Percentiles rank a stretch among this genome's conserved stretches.
Conservation (phyloP, 495 filamentous ascomycete species). For the Podospora sp. region DNA sequence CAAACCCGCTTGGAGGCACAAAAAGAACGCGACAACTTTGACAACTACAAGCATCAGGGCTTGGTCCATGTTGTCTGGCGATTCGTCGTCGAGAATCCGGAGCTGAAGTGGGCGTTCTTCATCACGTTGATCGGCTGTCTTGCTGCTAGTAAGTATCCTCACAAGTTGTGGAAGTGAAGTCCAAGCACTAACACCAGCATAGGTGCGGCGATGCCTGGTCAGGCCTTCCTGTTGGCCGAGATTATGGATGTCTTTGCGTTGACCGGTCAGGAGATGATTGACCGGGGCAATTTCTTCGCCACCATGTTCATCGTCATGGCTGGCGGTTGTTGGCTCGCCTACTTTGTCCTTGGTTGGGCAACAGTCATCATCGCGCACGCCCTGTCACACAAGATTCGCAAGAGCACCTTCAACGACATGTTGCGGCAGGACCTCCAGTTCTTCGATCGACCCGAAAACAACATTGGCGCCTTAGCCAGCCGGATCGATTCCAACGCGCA, state of each 20-base stretch:
- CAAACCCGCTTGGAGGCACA: constrained; percentile 22
- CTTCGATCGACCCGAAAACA: constrained; percentile 79
- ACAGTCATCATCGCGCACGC: constrained; percentile 41
- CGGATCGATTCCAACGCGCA: constrained; percentile 54
- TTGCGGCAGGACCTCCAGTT: constrained; percentile 91
- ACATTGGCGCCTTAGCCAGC: constrained; percentile 74
- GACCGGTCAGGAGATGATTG: constrained; percentile 28
- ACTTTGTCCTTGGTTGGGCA: constrained; percentile 49
- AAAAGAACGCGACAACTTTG: constrained; percentile 26
- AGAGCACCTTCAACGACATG: constrained; percentile 74
- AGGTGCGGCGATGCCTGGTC: constrained; percentile 38
- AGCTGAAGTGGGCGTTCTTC: constrained; percentile 23
- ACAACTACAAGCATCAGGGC: constrained; percentile 27
- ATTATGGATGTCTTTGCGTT: constrained; percentile 40
- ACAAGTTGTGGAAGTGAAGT: not conserved
- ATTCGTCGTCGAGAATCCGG: constrained; percentile 20
- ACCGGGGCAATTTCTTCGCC: constrained; percentile 53
- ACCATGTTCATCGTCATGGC: constrained; percentile 60
- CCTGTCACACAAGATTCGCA: constrained; percentile 42
- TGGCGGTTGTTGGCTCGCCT: constrained; percentile 43
- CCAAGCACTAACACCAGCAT: not conserved
- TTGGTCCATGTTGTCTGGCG: constrained; percentile 17
- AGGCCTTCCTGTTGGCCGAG: constrained; percentile 39
- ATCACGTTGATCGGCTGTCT: constrained; percentile 5
- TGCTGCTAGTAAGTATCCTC: not conserved